Evolutionary conservation across 2,329 filamentous ascomycete genomes (phyloP).

Genomic region (Phialophora expanda): DNA sequence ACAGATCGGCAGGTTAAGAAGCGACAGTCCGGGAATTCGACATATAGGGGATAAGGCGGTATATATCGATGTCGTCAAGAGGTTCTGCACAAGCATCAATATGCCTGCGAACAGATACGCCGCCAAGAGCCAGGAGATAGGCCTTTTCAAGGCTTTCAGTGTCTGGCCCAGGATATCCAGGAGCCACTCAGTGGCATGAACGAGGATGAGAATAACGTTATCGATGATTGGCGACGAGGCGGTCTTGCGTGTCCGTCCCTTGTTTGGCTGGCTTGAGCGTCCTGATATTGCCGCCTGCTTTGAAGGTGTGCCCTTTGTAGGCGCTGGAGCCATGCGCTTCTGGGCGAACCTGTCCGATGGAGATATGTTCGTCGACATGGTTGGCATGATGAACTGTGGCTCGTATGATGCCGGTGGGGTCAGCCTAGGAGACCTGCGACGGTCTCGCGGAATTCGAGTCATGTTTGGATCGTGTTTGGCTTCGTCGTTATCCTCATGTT

Average conservation of each 20-base stretch:
- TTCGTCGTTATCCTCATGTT: constrained; percentile 17
- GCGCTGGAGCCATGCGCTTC: constrained; percentile 16
- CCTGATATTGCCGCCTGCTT: constrained; percentile 6
- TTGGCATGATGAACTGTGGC: constrained; percentile 40
- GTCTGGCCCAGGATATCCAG: constrained; percentile 49
- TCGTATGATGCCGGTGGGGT: constrained; percentile 10
- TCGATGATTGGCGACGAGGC: constrained; percentile 18
- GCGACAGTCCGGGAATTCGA: constrained; percentile 67
- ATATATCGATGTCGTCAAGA: constrained; percentile 65
- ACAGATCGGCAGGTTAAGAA: constrained; percentile 70
- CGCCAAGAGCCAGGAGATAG: constrained; percentile 66
- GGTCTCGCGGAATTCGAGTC: constrained; percentile 4
- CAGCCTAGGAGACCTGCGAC: constrained; percentile 7
- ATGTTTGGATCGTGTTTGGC: constrained; percentile 6
- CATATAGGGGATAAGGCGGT: constrained; percentile 72
- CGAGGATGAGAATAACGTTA: constrained; percentile 16
- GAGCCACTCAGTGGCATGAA: constrained; percentile 25
- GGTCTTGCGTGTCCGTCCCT: neutral
- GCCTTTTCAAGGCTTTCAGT: constrained; percentile 66
- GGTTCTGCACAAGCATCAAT: constrained; percentile 65
- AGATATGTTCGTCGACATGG: constrained; percentile 17
- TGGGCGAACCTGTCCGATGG: constrained; percentile 19
- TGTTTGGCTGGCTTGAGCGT: constrained; percentile 2
- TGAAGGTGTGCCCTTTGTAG: constrained; percentile 7
- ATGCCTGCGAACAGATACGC: constrained; percentile 66